These are phyloP conservation scores for Boletus vinaceobasis DNA, from an alignment of 768 basidiomycete genomes.

Conservation along the genomic window DNA sequence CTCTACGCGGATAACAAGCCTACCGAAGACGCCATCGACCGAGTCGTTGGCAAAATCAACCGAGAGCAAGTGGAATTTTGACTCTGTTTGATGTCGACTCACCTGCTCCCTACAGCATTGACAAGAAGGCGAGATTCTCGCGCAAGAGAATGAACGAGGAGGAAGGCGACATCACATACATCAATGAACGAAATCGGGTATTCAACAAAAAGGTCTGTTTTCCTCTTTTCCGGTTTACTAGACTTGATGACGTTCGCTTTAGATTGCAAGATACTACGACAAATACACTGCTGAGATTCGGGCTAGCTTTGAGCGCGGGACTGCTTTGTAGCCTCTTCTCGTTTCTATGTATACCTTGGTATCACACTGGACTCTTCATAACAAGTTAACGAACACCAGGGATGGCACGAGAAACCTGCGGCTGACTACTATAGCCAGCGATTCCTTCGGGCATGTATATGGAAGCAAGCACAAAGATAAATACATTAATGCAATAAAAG, in stretches of 20 bases:
- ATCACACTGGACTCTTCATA: slow-evolving; percentile 2
- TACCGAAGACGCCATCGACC: slow-evolving; percentile 90
- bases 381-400: no score
- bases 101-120: slow-evolving; percentile 51
- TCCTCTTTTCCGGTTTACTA: not conserved
- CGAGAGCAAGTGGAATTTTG: slow-evolving; percentile 63
- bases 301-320: slow-evolving; percentile 96
- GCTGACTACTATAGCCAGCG: no score
- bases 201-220: slow-evolving; percentile 90
- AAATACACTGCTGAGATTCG: slow-evolving; percentile 96
- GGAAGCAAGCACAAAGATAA: no score
- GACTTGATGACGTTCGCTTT: slow-evolving; percentile 1
- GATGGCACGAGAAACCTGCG: no score
- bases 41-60: slow-evolving; percentile 89
- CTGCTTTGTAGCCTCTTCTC: slow-evolving; percentile 60
- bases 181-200: slow-evolving; percentile 96
- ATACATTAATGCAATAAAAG: no score
- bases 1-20: slow-evolving; percentile 96
- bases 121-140: slow-evolving; percentile 87
- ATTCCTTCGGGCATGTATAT: no score
- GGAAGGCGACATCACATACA: slow-evolving; percentile 96
- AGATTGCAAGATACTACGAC: slow-evolving; percentile 95
- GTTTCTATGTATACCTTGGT: slow-evolving; percentile 12
- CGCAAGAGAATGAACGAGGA: slow-evolving; percentile 88
- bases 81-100: not conserved